phyloP scores from a whole-genome alignment of 306 rosid genomes.

The Dalbergia cochinchinensis region DNA sequence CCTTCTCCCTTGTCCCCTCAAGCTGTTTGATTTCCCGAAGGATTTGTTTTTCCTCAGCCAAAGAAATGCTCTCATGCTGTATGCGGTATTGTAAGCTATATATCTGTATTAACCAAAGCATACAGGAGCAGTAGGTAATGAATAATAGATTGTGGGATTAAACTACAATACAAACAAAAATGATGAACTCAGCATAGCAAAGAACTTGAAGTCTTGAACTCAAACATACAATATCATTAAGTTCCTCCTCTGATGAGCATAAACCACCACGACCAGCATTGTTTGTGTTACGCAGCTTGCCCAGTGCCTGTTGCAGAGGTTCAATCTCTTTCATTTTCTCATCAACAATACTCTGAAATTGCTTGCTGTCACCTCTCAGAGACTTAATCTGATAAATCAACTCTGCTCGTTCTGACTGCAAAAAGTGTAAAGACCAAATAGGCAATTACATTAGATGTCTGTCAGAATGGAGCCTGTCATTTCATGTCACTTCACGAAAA shows the following conservation, averaged over 20 bases:
- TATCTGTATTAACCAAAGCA: conserved; percentile 68
- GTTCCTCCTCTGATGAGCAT: conserved; percentile 95
- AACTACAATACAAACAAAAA: conserved; percentile 22
- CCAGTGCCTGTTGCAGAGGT: conserved; percentile 90
- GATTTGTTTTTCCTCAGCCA: conserved; percentile 88
- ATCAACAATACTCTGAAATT: conserved; percentile 68
- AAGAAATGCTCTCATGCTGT: conserved; percentile 95
- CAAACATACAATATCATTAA: conserved; percentile 67
- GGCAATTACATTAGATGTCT: conserved; percentile 16
- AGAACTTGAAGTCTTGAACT: conserved; percentile 32
- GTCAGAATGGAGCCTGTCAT: neutral
- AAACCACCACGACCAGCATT: conserved; percentile 71
- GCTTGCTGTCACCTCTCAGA: conserved; percentile 75
- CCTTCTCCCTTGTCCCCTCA: conserved; percentile 91
- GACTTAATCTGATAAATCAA: conserved; percentile 81
- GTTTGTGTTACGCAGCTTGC: conserved; percentile 82
- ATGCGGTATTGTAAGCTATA: conserved; percentile 80
- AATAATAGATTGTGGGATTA: conserved; percentile 5
- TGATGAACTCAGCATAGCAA: conserved; percentile 30
- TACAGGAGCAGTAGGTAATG: conserved; percentile 30
- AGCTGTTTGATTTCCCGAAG: conserved; percentile 93
- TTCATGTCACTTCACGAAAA: neutral
- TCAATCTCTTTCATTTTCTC: conserved; percentile 87
- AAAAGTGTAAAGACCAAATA: conserved; percentile 31
- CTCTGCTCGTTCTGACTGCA: conserved; percentile 78